phyloP scores from a whole-genome alignment of 2,329 filamentous ascomycete genomes.

The Fusarium bactridioides region DNA sequence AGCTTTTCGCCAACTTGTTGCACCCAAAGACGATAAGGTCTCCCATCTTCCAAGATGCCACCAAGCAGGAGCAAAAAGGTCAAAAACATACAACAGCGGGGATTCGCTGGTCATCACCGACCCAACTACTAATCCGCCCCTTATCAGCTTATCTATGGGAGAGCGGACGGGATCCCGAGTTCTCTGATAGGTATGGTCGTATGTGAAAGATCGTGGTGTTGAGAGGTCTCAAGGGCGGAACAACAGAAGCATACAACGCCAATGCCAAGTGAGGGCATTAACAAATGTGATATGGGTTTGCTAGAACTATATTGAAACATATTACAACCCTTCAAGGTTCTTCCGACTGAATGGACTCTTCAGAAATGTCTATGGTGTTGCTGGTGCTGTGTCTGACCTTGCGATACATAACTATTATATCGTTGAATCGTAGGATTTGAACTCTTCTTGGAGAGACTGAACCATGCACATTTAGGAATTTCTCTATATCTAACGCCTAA shows the following conservation, averaged over 20 bases:
- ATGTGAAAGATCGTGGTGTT: background rate
- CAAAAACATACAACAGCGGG: conserved; percentile 14
- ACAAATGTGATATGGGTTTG: background rate
- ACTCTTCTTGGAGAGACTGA: background rate
- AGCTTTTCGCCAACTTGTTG: background rate
- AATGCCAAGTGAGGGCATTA: background rate
- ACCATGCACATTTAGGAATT: too few relatives aligned
- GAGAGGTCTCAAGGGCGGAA: background rate
- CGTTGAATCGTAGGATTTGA: too few relatives aligned
- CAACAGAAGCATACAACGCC: background rate
- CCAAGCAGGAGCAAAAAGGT: background rate
- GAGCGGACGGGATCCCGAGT: conserved; percentile 1
- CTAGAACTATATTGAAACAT: background rate
- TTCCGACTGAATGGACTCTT: too few relatives aligned
- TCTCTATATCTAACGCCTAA: too few relatives aligned
- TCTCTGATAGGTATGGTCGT: conserved; percentile 1
- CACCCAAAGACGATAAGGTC: too few relatives aligned
- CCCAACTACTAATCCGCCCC: conserved; percentile 12
- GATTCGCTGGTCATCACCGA: conserved; percentile 2
- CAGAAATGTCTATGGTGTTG: background rate
- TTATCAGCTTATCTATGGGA: conserved; percentile 1
- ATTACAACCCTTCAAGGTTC: accelerated
- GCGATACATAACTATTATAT: too few relatives aligned
- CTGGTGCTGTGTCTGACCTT: background rate
- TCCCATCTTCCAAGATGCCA: background rate